Evolutionary conservation across 495 filamentous ascomycete genomes (phyloP).

Genomic region (Clavariopsis aquatica): DNA sequence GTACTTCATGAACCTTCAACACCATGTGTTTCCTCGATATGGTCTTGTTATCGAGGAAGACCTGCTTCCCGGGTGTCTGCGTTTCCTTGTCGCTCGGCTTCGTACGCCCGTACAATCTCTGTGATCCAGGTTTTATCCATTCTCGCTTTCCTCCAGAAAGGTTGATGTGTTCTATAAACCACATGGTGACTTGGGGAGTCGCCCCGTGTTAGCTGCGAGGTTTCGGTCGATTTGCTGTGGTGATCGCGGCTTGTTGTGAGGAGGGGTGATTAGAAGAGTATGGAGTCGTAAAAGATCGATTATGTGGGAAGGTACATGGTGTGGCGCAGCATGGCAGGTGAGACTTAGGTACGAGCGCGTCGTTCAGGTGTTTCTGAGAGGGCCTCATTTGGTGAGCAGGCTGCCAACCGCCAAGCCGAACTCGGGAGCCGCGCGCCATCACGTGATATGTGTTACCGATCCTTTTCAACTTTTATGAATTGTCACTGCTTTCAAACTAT

Average conservation of each 20-base stretch:
- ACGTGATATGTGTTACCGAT: too few relatives aligned
- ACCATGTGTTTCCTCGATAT: constrained; percentile 90
- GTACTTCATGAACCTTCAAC: constrained; percentile 67
- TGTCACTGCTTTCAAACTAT: too few relatives aligned
- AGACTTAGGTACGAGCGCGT: too few relatives aligned
- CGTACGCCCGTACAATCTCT: constrained; percentile 45
- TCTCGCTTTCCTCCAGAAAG: constrained; percentile 44
- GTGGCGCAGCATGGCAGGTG: background rate
- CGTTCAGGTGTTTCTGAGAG: too few relatives aligned
- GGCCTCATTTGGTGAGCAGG: too few relatives aligned
- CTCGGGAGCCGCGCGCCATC: too few relatives aligned
- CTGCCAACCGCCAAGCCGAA: too few relatives aligned
- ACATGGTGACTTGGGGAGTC: constrained; percentile 34
- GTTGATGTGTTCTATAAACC: constrained; percentile 43
- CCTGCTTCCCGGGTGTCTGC: constrained; percentile 47
- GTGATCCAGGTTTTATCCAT: constrained; percentile 45
- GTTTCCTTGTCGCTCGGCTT: constrained; percentile 19
- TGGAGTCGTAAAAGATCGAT: background rate
- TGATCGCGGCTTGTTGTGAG: background rate
- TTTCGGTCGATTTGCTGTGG: background rate
- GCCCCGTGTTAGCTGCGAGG: background rate
- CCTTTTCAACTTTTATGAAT: too few relatives aligned
- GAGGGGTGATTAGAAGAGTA: background rate
- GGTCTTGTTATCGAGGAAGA: constrained; percentile 65
- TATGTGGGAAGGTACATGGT: background rate